Base-by-base conservation (phyloP, 192 early-diverging fungal genomes). In the Dissophora ornata region DNA sequence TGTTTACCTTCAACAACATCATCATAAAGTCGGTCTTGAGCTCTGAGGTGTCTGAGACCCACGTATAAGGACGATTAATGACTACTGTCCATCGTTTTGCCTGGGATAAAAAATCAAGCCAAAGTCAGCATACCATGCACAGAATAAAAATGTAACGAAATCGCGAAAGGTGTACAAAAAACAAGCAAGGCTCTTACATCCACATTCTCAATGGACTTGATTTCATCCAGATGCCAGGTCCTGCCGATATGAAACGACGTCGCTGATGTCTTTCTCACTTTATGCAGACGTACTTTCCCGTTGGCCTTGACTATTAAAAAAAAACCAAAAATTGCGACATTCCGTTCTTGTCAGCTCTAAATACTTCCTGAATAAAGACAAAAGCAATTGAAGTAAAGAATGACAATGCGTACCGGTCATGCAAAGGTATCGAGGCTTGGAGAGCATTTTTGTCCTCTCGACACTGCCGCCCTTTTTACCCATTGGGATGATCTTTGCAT, bases 201-300 rank as follows among this genome's bases (percentile, higher is more conserved):
- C 49, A 88, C 55, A 32, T 79, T 75, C 69, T 84, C 78, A 16
- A 86, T 75, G 9, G 67, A 67, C 30, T 70, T 71, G 25, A 88
- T 77, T 56, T 88, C 80, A 49, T 88, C 87, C 38, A 88, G 60
- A 34, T 80, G 54, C 87, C 87, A 88, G 0, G 82, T 74, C 54
- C 80, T 86, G 36, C 83, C 83, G 45, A 86, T 82, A 38, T 82
- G 80, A 54, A 83, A 88, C n/a, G 80, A 82, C 10, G 80, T 78
- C n/a, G 68, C 75, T 22, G 79, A 68, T 24, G 67, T 83, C 60
- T 78, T 80, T 51, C 86, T 88, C 11, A 80, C 73, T 62, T 88
- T 88, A 29, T 86, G 78, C 16, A 88, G 62, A 30, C 81, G 81
- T 15, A 80, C 62, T 63, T 75, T 81, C 24, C 79, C 79, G 10